Conservation (phyloP, 768 basidiomycete species). For the Mycena venus region DNA sequence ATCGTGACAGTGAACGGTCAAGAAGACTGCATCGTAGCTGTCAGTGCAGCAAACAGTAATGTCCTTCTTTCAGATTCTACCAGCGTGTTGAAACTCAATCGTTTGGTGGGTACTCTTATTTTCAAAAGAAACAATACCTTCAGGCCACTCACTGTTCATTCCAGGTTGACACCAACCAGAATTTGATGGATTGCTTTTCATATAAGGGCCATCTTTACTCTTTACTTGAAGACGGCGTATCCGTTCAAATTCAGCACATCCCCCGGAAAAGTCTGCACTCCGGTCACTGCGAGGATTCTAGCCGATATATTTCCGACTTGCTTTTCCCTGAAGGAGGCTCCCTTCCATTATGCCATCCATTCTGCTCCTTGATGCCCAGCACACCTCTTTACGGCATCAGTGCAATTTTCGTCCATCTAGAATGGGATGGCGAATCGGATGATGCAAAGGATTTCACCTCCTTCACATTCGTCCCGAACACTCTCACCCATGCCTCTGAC, state of each 20-base stretch:
- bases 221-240: constrained; percentile 6
- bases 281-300: constrained; percentile 10
- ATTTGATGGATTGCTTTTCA: constrained; percentile 8
- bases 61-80: neutral
- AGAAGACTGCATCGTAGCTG: neutral
- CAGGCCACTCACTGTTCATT: neutral
- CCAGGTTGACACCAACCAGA: neutral
- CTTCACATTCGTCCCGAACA: constrained; percentile 21
- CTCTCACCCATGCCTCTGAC: constrained; percentile 4
- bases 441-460: neutral
- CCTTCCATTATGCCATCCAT: neutral
- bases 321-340: neutral
- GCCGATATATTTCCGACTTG: neutral
- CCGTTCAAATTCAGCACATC: constrained; percentile 26
- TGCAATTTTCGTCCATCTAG: constrained; percentile 12
- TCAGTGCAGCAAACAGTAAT: neutral
- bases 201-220: constrained; percentile 23
- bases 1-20: neutral
- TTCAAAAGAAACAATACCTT: neutral
- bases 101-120: neutral
- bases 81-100: neutral
- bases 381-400: constrained; percentile 22
- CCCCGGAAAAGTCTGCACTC: constrained; percentile 12
- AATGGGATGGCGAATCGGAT: neutral
- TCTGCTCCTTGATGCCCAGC: neutral